Evolutionary conservation across 352 stramenopile species (phyloP), one percentile per base, ranked within the genome.

Genomic region (Peronosclerospora sorghi): DNA sequence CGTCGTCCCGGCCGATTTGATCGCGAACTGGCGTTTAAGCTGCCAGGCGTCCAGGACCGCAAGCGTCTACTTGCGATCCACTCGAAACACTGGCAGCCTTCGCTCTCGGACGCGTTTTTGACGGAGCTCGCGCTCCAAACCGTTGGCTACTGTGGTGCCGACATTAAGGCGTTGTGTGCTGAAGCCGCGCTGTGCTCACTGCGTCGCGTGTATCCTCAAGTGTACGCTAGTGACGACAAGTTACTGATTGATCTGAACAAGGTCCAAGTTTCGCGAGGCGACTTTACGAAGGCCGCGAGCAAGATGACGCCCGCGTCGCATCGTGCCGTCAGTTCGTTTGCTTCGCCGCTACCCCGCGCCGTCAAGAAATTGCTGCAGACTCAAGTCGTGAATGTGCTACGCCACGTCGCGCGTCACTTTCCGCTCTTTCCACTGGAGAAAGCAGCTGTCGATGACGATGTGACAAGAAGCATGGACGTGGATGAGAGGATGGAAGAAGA

Each of bases 1-100:
- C 72, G 97, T 24, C 72, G 96, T 26, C 92, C 94, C 8, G 94
- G 94, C 12, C 83, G 89, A 0, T 97, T 97, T 40, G 89, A 97
- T 54, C 78, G 88, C 32, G 83, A 96, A 49, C 54, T 97, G 19
- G 74, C 73, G 2, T 96, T 97, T 41, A 86, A 85, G 29, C 46
- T 97, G 8, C 89, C 89, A 2, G 88, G 90, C 35, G 62, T 76
- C 5, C 56, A 56, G 4, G 86, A 92, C 19, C 75, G 89, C 1
- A 68, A 76, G 43, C 69, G 82, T 18, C 96, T 97, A 57, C 52
- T 97, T 19, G 52, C 57, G 17, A 95, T 96, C 39, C 83, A 96
- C 56, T 86, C 85, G 5, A 79, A 72, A 29, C 64, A 76, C 30
- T 96, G 87, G 86, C 75, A 86, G n/a, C 85, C 86, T 17, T 59